These are phyloP conservation scores for Clarireedia monteithiana DNA, from an alignment of 2,329 filamentous ascomycete species.

Conservation along the genomic window DNA sequence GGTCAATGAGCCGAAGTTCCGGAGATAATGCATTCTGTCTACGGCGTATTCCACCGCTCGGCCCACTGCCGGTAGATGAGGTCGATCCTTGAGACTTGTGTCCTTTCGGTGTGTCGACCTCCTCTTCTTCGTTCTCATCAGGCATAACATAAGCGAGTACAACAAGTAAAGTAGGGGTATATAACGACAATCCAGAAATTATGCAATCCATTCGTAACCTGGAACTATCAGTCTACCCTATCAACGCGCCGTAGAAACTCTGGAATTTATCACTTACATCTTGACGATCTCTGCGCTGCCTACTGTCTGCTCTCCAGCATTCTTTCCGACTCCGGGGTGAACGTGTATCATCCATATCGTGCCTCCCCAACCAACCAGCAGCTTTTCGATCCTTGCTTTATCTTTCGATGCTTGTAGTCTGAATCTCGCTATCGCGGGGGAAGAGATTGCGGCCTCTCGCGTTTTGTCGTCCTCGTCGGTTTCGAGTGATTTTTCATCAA, in stretches of 20 bases:
- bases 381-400: constrained; percentile 57
- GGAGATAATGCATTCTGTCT: constrained; percentile 76
- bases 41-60: constrained; percentile 58
- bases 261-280: constrained; percentile 56
- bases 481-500: constrained; percentile 76
- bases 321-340: constrained; percentile 59
- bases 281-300: constrained; percentile 87
- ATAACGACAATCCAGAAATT: constrained; percentile 93
- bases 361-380: constrained; percentile 91
- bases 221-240: constrained; percentile 24
- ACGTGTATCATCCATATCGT: constrained; percentile 95
- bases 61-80: constrained; percentile 46
- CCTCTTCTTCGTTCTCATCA: constrained; percentile 42
- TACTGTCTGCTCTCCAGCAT: constrained; percentile 61
- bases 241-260: background rate
- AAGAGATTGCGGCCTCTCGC: constrained; percentile 26
- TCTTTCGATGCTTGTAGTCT: constrained; percentile 42
- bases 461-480: constrained; percentile 51
- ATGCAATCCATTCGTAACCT: constrained; percentile 95
- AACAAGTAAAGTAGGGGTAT: constrained; percentile 84
- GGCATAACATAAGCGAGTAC: constrained; percentile 84
- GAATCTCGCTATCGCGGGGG: constrained; percentile 40
- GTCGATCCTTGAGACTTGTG: constrained; percentile 34
- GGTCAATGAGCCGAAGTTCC: constrained; percentile 84
- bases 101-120: constrained; percentile 30